Conservation (phyloP, 2,329 filamentous ascomycete genomes). For the Monilinia polystroma region DNA sequence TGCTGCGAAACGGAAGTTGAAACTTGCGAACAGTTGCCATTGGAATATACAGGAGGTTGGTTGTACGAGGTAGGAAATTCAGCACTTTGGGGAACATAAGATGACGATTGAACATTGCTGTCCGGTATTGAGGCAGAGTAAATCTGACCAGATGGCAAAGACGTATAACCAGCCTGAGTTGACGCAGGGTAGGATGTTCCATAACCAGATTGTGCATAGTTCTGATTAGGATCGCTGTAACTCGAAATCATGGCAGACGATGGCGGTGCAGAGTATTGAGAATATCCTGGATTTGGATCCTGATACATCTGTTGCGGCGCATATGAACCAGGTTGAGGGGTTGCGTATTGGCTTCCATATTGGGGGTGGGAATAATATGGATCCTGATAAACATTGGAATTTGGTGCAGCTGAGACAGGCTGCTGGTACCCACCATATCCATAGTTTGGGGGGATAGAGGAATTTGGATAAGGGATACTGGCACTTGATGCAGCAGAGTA, state of each 20-base stretch:
- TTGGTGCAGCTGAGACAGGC: conserved; percentile 30
- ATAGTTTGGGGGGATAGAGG: conserved; percentile 40
- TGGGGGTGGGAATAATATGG: conserved; percentile 41
- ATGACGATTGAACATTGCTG: conserved; percentile 26
- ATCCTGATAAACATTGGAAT: conserved; percentile 36
- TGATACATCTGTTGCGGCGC: conserved; percentile 35
- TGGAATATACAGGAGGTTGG: conserved; percentile 34
- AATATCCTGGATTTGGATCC: conserved; percentile 29
- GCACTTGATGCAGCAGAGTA: conserved; percentile 40
- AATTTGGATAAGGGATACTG: conserved; percentile 39
- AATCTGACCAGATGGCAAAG: conserved; percentile 26
- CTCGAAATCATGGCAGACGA: conserved; percentile 27
- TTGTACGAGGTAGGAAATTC: conserved; percentile 32
- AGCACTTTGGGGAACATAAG: conserved; percentile 28
- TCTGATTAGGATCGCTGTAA: conserved; percentile 32
- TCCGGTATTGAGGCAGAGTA: conserved; percentile 32
- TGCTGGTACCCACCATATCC: conserved; percentile 40
- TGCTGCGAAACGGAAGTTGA: conserved; percentile 10
- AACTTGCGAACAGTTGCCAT: background rate
- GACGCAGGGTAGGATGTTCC: conserved; percentile 30
- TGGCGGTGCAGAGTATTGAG: conserved; percentile 34
- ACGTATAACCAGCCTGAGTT: conserved; percentile 29
- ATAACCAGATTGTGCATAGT: conserved; percentile 37
- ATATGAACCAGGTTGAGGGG: conserved; percentile 38
- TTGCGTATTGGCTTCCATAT: conserved; percentile 40